Evolutionary conservation across 2,329 filamentous ascomycete species (phyloP), one percentile per base, ranked within the genome.

Genomic region (Ophiocordyceps camponoti-rufipedis): DNA sequence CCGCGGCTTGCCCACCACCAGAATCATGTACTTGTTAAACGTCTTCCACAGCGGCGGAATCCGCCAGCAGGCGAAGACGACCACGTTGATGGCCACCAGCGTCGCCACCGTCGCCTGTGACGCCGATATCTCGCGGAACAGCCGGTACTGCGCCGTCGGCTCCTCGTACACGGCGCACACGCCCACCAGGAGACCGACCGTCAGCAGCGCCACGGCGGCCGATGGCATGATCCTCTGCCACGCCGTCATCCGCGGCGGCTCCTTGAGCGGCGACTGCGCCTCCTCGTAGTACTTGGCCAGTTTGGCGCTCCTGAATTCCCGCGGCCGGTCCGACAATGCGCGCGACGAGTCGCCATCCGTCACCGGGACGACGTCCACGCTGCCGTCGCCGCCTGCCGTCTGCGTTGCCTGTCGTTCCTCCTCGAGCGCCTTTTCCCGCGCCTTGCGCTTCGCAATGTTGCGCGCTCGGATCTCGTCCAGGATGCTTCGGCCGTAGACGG

Each of bases 11-110:
- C 75, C 80, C 7, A 80, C 70, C 9, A 78, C 65, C 33, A 80
- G 59, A 39, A 82, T 65, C 62, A 85, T 78, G 63, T 81, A 81
- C 50, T 68, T 74, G 62, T 85, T 88, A 52, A 86, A 62, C 14
- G 76, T 44, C 12, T 64, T 61, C 79, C 81, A 89, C 29, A 78
- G 53, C 1, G 75, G 74, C 42, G 82, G 80, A 11, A 77, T 51
- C 51, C 71, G 72, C 79, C 82, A 86, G 28, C 69, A 62, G 23
- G 69, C 47, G 51, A 70, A 79, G 11, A 80, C 63, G 38, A 67
- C 50, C 7, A 70, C 47, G 57, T 87, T 86, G 43, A 71, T 48
- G n/a, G 62, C 66, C 41, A 85, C 67, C 40, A 89, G 60, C 7
- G 66, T 63, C 32, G 68, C 64, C n/a, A 85, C 65, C 3, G 84